These are phyloP conservation scores for Ceratocystis harringtonii DNA, from an alignment of 2,329 filamentous ascomycete species.

Conservation along the genomic window DNA sequence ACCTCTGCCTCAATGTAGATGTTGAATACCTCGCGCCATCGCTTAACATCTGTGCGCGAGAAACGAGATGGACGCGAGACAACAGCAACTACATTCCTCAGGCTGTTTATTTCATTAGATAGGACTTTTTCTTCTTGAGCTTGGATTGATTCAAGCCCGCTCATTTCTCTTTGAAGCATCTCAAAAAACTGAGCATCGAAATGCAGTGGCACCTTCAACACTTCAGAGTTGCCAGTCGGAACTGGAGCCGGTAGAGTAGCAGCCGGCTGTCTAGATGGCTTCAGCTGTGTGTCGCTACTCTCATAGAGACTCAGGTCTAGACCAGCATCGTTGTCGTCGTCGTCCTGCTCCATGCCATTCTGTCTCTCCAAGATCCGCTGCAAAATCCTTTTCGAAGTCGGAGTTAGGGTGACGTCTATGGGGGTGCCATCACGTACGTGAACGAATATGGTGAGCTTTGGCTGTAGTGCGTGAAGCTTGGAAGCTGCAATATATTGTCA, in stretches of 20 bases:
- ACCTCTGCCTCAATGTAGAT: slow-evolving; percentile 65
- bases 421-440: slow-evolving; percentile 51
- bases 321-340: background rate
- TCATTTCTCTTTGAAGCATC: slow-evolving; percentile 56
- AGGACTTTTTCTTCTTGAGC: slow-evolving; percentile 49
- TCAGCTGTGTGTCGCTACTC: background rate
- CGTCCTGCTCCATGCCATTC: background rate
- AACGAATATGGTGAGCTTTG: slow-evolving; percentile 55
- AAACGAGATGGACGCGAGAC: slow-evolving; percentile 49
- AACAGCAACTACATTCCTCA: slow-evolving; percentile 49
- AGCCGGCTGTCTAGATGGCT: background rate
- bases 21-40: slow-evolving; percentile 70
- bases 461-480: slow-evolving; percentile 38
- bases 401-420: slow-evolving; percentile 52
- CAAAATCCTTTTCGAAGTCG: slow-evolving; percentile 48
- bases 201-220: slow-evolving; percentile 57
- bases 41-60: slow-evolving; percentile 51
- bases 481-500: slow-evolving; percentile 22
- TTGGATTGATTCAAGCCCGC: slow-evolving; percentile 53
- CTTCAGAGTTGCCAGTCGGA: slow-evolving; percentile 1
- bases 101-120: slow-evolving; percentile 42
- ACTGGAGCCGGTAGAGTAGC: background rate
- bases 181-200: slow-evolving; percentile 71
- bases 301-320: background rate
- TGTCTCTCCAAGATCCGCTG: slow-evolving; percentile 33